Percentiles rank a stretch among this genome's conserved stretches.
Conservation (phyloP, 768 basidiomycete species). For the Suillus fuscotomentosus region DNA sequence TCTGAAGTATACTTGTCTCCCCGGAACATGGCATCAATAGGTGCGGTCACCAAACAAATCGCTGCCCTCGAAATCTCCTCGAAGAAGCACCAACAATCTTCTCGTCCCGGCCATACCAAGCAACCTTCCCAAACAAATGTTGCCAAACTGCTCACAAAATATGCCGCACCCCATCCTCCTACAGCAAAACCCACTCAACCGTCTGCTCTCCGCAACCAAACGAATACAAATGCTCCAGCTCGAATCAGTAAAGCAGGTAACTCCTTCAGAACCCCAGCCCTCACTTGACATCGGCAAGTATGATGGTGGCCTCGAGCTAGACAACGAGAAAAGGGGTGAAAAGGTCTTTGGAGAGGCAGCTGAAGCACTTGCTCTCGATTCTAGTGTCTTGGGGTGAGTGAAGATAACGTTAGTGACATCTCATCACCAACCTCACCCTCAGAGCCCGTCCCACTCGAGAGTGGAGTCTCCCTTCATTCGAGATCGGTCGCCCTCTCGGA, state of each 20-base stretch:
- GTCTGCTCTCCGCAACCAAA: constrained; percentile 44
- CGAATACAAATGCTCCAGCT: constrained; percentile 19
- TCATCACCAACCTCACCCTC: constrained; percentile 9
- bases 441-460: constrained; percentile 76
- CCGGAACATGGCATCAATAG: constrained; percentile 44
- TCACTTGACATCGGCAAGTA: constrained; percentile 82
- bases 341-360: constrained; percentile 76
- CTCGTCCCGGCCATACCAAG: constrained; percentile 42
- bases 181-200: constrained; percentile 29
- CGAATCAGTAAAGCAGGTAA: constrained; percentile 19
- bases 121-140: constrained; percentile 60
- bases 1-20: not conserved
- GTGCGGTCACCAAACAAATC: constrained; percentile 62
- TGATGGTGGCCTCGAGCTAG: constrained; percentile 95
- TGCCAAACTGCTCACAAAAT: constrained; percentile 73
- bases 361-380: constrained; percentile 80
- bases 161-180: constrained; percentile 62
- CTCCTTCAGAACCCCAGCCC: constrained; percentile 21
- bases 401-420: constrained; percentile 3
- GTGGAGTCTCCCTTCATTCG: constrained; percentile 84
- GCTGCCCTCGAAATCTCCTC: constrained; percentile 64
- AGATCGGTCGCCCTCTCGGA: constrained; percentile 95
- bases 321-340: constrained; percentile 79
- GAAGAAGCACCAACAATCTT: constrained; percentile 41
- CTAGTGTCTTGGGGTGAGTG: constrained; percentile 65